These are phyloP conservation scores for Basipetospora chlamydospora DNA, from an alignment of 2,329 filamentous ascomycete species.

Conservation along the genomic window DNA sequence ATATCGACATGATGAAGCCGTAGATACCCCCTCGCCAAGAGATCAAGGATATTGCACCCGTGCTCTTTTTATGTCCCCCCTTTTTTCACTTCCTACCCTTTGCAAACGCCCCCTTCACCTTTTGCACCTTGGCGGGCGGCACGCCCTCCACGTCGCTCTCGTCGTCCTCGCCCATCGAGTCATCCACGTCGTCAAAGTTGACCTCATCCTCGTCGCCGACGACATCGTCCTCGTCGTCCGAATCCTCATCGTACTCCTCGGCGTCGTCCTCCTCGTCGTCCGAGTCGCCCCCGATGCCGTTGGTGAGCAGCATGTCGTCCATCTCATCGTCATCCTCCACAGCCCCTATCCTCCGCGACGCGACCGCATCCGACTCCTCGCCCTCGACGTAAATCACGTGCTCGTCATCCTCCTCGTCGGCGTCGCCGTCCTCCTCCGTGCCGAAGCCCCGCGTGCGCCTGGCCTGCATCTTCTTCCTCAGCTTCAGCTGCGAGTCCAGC, in stretches of 20 bases:
- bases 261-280: slow-evolving; percentile 42
- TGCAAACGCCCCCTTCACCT: slow-evolving; percentile 20
- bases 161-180: slow-evolving; percentile 40
- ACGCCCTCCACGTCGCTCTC: slow-evolving; percentile 34
- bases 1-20: too few species aligned
- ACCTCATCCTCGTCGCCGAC: slow-evolving; percentile 45
- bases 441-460: slow-evolving; percentile 16
- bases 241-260: slow-evolving; percentile 22
- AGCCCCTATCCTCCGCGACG: slow-evolving; percentile 19
- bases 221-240: slow-evolving; percentile 30
- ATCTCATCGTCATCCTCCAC: slow-evolving; percentile 38
- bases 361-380: slow-evolving; percentile 27
- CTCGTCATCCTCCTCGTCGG: slow-evolving; percentile 43
- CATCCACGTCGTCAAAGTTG: slow-evolving; percentile 41
- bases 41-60: too few species aligned
- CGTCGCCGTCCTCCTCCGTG: slow-evolving; percentile 31
- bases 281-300: slow-evolving; percentile 41
- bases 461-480: slow-evolving; percentile 43
- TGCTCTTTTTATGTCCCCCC: background rate
- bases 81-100: slow-evolving; percentile 19
- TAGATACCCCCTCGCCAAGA: too few species aligned
- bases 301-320: slow-evolving; percentile 41
- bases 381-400: slow-evolving; percentile 83
- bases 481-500: slow-evolving; percentile 75
- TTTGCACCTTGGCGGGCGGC: slow-evolving; percentile 30